These are phyloP conservation scores for Colletotrichum tropicale DNA, from an alignment of 2,329 filamentous ascomycete species.

Conservation along the genomic window DNA sequence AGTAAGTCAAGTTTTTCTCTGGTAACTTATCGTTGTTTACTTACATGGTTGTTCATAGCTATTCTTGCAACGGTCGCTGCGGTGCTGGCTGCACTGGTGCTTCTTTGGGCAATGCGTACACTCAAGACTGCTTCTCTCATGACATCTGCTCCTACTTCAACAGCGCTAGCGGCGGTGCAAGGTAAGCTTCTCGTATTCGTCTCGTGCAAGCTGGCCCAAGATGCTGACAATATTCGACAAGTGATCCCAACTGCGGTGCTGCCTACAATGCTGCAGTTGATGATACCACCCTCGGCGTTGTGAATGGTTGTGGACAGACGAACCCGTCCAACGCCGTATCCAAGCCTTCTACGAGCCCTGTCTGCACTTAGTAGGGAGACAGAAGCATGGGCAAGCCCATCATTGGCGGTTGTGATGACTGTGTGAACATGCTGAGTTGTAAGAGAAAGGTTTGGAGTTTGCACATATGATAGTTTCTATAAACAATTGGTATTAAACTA, in stretches of 20 bases:
- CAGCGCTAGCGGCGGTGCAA: constrained; percentile 48
- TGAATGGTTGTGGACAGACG: constrained; percentile 36
- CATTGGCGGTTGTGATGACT: neutral
- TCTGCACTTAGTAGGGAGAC: constrained; percentile 22
- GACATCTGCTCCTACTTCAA: constrained; percentile 58
- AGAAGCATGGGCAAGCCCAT: neutral
- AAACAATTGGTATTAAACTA: neutral
- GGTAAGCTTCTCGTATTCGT: constrained; percentile 31
- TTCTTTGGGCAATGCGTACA: constrained; percentile 51
- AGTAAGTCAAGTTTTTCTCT: constrained; percentile 35
- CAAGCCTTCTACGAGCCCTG: constrained; percentile 29
- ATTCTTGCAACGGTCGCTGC: constrained; percentile 53
- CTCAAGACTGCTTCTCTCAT: constrained; percentile 55
- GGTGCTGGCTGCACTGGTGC: constrained; percentile 49
- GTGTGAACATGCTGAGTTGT: neutral
- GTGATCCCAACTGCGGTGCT: constrained; percentile 51
- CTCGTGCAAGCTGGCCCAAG: neutral
- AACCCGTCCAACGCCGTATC: constrained; percentile 34
- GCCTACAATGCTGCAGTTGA: constrained; percentile 48
- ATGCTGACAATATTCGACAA: constrained; percentile 17
- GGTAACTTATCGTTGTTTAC: neutral
- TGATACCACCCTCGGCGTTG: constrained; percentile 41
- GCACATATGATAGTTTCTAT: neutral
- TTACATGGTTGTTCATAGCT: constrained; percentile 32
- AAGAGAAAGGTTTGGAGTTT: neutral